Base-by-base conservation (phyloP, 768 basidiomycete genomes). In the Collybia nuda region DNA sequence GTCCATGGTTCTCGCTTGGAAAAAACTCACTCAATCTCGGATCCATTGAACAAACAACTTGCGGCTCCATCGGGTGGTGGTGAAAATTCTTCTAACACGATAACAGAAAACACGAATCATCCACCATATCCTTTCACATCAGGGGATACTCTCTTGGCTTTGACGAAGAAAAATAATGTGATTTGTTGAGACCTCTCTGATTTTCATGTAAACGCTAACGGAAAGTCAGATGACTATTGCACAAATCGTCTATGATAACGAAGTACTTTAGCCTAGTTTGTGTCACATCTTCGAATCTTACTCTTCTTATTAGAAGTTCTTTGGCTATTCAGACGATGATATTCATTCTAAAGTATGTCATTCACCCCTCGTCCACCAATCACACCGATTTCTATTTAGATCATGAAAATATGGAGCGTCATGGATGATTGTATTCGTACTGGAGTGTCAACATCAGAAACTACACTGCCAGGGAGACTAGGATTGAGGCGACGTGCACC, bases 241-340 rank as follows among this genome's bases (percentile, higher is more conserved):
- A 8, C 93, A 96, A 69, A 87, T 93, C 44, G 92, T 96, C 1
- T 90, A 91, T 64, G 89, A 95, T 67, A 97, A 97, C 61, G 93
- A 97, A 67, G 79, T 82, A 23, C 17, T 58, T 37, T 32, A 9
- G 12, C 3, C 2, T 29, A 15, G 41, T 8, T 35, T 21, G 12
- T 15, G 28, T 2, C 24, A 5, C 15, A 19, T 14, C 11, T 36
- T 23, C 24, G 41, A 42, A 26, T 40, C 39, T 28, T 38, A 44
- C 40, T 42, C 47, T 15, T 14, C 26, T 32, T 29, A 18, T 18
- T 46, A 76, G 75, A 74, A 72, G 58, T 83, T 76, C 53, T 93
- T 90, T 59, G 88, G 90, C 14, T 80, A 87, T 50, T 81, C 82
- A 2, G 83, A 90, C 44, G 81, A 81, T 18, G 85, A 91, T 7